Base-by-base conservation (phyloP, 2,329 filamentous ascomycete species). In the Aspergillus eucalypticola region DNA sequence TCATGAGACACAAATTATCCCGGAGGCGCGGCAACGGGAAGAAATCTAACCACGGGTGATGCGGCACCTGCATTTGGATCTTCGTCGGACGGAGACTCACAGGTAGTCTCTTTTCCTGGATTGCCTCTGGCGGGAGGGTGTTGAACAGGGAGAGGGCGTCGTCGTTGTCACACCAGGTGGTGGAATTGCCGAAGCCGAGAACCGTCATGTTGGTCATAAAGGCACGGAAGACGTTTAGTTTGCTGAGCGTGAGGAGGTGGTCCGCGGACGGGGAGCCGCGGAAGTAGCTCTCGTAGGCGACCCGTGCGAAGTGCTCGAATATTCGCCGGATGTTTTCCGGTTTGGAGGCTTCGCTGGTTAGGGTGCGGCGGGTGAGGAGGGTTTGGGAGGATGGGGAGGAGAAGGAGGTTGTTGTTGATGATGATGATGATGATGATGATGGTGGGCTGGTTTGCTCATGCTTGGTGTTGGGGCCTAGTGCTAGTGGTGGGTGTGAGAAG, bases 31-130 rank as follows among this genome's bases (percentile, higher is more conserved):
- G 75, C 19, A 74, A 51, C 10, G 71, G 71, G 51, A 73, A 73
- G 59, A 72, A 73, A 39, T 74, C 72, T 29, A 74, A 54, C 72
- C 72, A 74, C 0, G 80, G 79, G 62, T 82, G 79, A 56, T 82
- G 79, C 6, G 69, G 66, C 0, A 72, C 66, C 0, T 66, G 66
- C 19, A 65, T 62, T 56, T 82, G 80, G 3, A 80, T 21, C 7
- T 55, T 59, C 0, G 79, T 82, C 1, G 79, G 79, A 11, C 69
- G 71, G 0, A 78, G 70, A 19, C 60, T 65, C 0, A 58, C 49
- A 1, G 75, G 75, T 3, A 76, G 60, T 13, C 51, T 27, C 7
- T 50, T 39, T 5, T 57, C 56, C 19, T 62, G 49, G n/a, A 60
- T 19, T 21, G 53, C 54, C 8, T 59, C 25, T 0, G 64, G 64